These are phyloP conservation scores for Nakazawaea wickerhamii DNA, from an alignment of 805 yeast genomes.

Conservation along the genomic window DNA sequence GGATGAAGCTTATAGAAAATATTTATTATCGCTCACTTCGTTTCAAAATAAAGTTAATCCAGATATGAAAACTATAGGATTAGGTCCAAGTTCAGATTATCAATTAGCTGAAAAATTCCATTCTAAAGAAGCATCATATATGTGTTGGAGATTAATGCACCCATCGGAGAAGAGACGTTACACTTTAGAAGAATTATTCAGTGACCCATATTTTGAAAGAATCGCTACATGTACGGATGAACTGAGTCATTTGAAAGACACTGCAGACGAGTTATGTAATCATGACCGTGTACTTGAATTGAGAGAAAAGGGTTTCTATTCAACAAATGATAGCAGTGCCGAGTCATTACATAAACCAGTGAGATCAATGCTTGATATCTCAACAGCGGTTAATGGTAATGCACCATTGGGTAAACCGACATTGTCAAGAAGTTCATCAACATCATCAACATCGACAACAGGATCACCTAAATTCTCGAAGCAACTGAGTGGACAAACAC, in stretches of 20 bases:
- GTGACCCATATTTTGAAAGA: slow-evolving; percentile 58
- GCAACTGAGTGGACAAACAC: not conserved
- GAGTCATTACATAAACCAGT: slow-evolving; percentile 9
- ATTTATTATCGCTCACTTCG: slow-evolving; percentile 39
- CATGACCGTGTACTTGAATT: slow-evolving; percentile 10
- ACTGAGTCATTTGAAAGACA: slow-evolving; percentile 11
- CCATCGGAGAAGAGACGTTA: slow-evolving; percentile 52
- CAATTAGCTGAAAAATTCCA: slow-evolving; percentile 60
- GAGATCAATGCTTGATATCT: slow-evolving; percentile 12
- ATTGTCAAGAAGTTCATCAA: slow-evolving; percentile 7
- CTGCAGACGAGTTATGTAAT: slow-evolving; percentile 11
- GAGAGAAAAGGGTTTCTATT: not conserved
- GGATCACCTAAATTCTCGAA: not conserved
- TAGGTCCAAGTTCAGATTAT: slow-evolving; percentile 69
- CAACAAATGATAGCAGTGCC: slow-evolving; percentile 1
- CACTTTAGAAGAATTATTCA: slow-evolving; percentile 45
- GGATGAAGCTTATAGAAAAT: slow-evolving; percentile 54
- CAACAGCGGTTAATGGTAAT: not conserved
- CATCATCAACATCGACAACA: slow-evolving; percentile 4
- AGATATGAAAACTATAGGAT: slow-evolving; percentile 40
- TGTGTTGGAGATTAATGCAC: slow-evolving; percentile 70
- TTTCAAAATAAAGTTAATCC: slow-evolving; percentile 32
- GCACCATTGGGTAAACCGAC: not conserved
- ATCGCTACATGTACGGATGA: slow-evolving; percentile 60
- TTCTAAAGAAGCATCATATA: slow-evolving; percentile 57